Base-by-base conservation (phyloP, 306 rosid genomes). In the Styphnolobium japonicum region DNA sequence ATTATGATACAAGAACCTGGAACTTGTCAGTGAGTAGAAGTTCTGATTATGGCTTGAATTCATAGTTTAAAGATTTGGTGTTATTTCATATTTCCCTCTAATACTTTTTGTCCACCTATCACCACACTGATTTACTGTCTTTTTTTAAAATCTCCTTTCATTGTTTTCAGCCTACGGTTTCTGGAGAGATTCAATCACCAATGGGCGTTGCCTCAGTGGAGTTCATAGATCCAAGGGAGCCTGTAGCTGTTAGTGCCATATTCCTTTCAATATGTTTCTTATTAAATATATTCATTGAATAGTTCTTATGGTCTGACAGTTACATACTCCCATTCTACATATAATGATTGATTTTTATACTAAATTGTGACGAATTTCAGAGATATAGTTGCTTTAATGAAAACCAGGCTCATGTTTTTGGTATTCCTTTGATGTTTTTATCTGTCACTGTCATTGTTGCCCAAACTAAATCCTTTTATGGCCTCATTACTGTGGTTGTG, bases 161-260 rank as follows among this genome's bases (percentile, higher is more conserved):
- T 81, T 67, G 51, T 33, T 89, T 65, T 62, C 86, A 94, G 98
- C 97, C 98, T 51, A 94, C 89, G 14, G 85, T 94, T 37, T 8
- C 86, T 0, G 98, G 97, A 74, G 98, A 94, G 83, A 95, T 95
- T 82, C 98, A 87, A 78, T 92, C 99, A 66, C 98, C 97, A 16
- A 49, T 92, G 89, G 97, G 93, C 75, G 91, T 93, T 25, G 98
- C 99, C 33, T 79, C 91, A 2, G 98, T 95, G 78, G 99, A 95
- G 72, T 95, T 95, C 67, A 66, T 95, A 49, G 99, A 95, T 81
- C 97, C 99, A 56, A 85, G 98, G 79, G 98, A 95, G 80, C 98
- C 98, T 86, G 87, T 95, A 21, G 84, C 90, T 81, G 98, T 92
- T 43, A 74, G 79, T 82, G 63, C 34, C 80, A 52, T 70, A 43